Evolutionary conservation across 139 green algal genomes (phyloP).

Genomic region (Trebouxia sp.): DNA sequence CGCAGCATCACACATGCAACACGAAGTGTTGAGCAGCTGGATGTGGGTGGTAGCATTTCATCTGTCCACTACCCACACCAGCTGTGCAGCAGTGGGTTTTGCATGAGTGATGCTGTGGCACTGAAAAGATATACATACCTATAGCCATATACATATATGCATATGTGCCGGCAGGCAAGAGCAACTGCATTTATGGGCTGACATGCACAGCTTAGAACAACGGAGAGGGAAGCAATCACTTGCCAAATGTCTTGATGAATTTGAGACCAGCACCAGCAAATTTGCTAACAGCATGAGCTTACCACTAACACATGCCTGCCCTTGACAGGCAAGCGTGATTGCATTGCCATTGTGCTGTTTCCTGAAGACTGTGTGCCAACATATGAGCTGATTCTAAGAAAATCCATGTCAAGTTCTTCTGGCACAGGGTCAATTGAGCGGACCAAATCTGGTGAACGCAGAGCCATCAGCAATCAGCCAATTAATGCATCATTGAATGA

Average conservation of each 20-base stretch:
- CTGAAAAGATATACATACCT: too few species aligned
- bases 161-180: constrained; percentile 30
- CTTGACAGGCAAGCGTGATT: constrained; percentile 37
- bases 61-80: too few species aligned
- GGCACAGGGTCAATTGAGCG: constrained; percentile 52
- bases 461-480: constrained; percentile 24
- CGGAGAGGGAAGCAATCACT: constrained; percentile 33
- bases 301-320: not conserved
- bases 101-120: too few species aligned
- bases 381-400: constrained; percentile 51
- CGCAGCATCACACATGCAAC: too few species aligned
- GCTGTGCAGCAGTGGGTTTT: too few species aligned
- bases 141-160: not conserved
- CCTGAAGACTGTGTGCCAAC: constrained; percentile 27
- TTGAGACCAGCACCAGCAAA: constrained; percentile 32
- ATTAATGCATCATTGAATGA: too few species aligned
- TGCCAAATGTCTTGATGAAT: not conserved
- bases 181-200: too few species aligned
- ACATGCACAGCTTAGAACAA: constrained; percentile 5
- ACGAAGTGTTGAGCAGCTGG: too few species aligned
- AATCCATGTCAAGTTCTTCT: constrained; percentile 55
- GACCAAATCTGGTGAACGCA: constrained; percentile 64
- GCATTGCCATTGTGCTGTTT: constrained; percentile 60
- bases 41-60: too few species aligned
- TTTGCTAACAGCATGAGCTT: not conserved